These are phyloP conservation scores for Cordyceps cateniannulata DNA, from an alignment of 2,329 filamentous ascomycete species.

Conservation along the genomic window DNA sequence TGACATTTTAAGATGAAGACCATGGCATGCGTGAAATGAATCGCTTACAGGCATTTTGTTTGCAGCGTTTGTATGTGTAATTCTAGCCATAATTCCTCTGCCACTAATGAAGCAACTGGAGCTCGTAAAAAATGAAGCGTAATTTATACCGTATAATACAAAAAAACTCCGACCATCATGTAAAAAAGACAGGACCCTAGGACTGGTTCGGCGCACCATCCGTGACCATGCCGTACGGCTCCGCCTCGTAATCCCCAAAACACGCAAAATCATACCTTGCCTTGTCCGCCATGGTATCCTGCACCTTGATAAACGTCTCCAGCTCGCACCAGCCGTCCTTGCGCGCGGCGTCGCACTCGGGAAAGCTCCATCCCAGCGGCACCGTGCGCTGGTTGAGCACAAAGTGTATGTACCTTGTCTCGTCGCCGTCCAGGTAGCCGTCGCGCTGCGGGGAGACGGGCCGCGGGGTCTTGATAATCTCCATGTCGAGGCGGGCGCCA, in stretches of 20 bases:
- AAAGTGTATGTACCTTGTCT: conserved; percentile 68
- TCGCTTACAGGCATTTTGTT: neutral
- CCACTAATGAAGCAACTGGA: no score
- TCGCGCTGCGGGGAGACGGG: conserved; percentile 52
- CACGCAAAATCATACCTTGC: conserved; percentile 62
- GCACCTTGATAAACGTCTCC: conserved; percentile 56
- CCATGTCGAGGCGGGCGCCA: conserved; percentile 65
- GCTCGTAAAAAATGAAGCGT: neutral
- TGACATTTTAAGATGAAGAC: no score
- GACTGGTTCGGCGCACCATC: conserved; percentile 28
- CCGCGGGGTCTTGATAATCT: conserved; percentile 61
- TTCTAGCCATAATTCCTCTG: no score
- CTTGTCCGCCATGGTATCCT: conserved; percentile 49
- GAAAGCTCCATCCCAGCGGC: conserved; percentile 59
- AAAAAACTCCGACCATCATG: neutral
- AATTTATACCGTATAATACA: neutral
- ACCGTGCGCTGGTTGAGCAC: conserved; percentile 68
- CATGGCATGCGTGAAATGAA: neutral
- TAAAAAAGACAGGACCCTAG: neutral
- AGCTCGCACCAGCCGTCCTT: conserved; percentile 75
- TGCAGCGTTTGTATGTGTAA: no score
- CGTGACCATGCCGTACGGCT: conserved; percentile 33
- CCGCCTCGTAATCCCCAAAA: conserved; percentile 43
- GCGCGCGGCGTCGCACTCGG: conserved; percentile 53
- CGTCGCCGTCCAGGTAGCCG: conserved; percentile 43